Evolutionary conservation across 2,329 filamentous ascomycete species (phyloP).

Genomic region (Microsporum audouinii): DNA sequence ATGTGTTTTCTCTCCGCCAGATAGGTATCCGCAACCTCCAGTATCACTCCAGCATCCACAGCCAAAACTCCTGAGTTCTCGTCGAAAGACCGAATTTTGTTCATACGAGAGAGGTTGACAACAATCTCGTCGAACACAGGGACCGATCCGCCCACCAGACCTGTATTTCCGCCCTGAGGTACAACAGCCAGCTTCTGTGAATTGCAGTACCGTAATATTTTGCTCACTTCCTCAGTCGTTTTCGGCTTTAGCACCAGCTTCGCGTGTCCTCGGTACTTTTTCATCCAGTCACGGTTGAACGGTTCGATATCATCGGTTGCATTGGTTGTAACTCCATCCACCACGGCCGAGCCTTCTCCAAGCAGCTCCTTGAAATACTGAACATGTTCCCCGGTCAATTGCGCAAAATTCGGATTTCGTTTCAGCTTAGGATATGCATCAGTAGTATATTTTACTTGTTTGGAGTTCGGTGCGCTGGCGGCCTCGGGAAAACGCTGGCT

Average conservation of each 20-base stretch:
- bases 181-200: constrained; percentile 84
- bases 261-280: constrained; percentile 88
- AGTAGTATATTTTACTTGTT: constrained; percentile 59
- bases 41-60: constrained; percentile 78
- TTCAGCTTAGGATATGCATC: constrained; percentile 71
- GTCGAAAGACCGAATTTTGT: constrained; percentile 81
- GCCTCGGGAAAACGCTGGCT: not conserved
- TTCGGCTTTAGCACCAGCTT: constrained; percentile 76
- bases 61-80: constrained; percentile 84
- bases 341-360: constrained; percentile 63
- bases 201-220: constrained; percentile 90
- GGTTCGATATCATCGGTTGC: constrained; percentile 70
- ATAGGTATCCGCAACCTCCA: constrained; percentile 79
- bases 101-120: constrained; percentile 82
- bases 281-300: constrained; percentile 98
- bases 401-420: constrained; percentile 59
- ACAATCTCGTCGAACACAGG: constrained; percentile 98
- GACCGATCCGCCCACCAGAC: constrained; percentile 86
- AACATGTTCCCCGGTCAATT: constrained; percentile 67
- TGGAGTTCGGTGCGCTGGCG: constrained; percentile 6
- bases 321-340: constrained; percentile 70
- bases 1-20: constrained; percentile 74
- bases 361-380: constrained; percentile 71
- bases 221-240: constrained; percentile 77
- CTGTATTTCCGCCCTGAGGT: constrained; percentile 93